Base-by-base conservation (phyloP, 768 basidiomycete species). In the Plicaturopsis crispa region DNA sequence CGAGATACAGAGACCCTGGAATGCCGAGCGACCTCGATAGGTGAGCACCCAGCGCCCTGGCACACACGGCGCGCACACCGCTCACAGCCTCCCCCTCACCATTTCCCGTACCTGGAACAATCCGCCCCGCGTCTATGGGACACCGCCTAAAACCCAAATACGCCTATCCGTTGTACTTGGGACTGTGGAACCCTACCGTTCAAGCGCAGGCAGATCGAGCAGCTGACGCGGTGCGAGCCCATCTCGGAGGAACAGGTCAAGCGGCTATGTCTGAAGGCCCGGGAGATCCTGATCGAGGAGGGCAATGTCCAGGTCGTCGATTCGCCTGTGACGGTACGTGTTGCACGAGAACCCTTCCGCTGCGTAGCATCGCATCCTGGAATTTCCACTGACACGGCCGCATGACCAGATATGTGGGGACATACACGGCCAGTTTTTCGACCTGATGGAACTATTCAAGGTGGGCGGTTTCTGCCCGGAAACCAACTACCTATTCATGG, bases 231-330 rank as follows among this genome's bases (percentile, higher is more conserved):
- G 42, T 98, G 94, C 63, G 88, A 96, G 52, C 85, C 86, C 41
- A 93, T 99, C 51, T 87, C 91, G 19, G 94, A 99, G 60, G 85
- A 89, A 43, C 83, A 94, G 51, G 96, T 99, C 47, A 97, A 96
- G 57, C 73, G 85, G 48, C 73, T 99, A 6, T 99, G 94, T 63
- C 69, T 92, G 51, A 97, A 96, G 56, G 96, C 96, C 18, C 75
- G 92, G 41, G 96, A 98, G 65, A 93, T 97, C 40, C 68, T 97
- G 22, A 89, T 97, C 51, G 94, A 98, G 62, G 94, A 98, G 62
- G 94, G 86, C 2, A 99, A 99, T 57, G 92, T 99, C 1, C 93
- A 97, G 57, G 78, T 82, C 47, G 86, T 98, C 23, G 93, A 97
- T 64, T 83, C 91, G 32, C 94, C 94, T 11, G 92, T 97, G 11